Percentiles rank a stretch among this genome's conserved stretches.
Evolutionary conservation across 805 yeast genomes (phyloP).

Genomic region (Zygosaccharomyces siamensis): DNA sequence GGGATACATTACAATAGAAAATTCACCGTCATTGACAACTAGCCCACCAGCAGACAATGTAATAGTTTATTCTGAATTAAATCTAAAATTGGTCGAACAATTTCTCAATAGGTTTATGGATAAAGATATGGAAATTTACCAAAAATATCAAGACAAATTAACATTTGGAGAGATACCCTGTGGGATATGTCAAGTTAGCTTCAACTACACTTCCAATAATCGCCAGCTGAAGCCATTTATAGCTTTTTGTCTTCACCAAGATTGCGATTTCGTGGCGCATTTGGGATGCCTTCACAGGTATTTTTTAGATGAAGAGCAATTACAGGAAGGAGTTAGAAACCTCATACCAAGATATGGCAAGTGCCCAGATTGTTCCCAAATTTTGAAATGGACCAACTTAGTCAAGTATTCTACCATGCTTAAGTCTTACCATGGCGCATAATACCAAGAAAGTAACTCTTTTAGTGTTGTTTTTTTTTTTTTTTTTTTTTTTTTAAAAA

Average conservation of each 20-base stretch:
- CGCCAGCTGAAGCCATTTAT: conserved; percentile 31
- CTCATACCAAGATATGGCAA: conserved; percentile 30
- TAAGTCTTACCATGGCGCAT: conserved; percentile 10
- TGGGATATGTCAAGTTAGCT: conserved; percentile 27
- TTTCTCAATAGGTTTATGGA: conserved; percentile 22
- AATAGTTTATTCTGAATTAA: conserved; percentile 17
- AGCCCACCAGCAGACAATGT: conserved; percentile 10
- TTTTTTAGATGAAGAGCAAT: conserved; percentile 18
- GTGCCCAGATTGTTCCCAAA: conserved; percentile 30
- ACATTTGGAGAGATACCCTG: conserved; percentile 31
- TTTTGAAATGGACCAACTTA: conserved; percentile 29
- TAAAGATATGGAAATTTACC: conserved; percentile 12
- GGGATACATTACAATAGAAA: background rate
- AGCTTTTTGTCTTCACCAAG: conserved; percentile 33
- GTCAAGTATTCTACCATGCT: conserved; percentile 27
- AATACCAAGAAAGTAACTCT: background rate
- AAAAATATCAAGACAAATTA: conserved; percentile 20
- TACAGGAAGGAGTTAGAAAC: conserved; percentile 11
- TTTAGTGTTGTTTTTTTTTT: too few species aligned
- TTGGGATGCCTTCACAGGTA: conserved; percentile 37
- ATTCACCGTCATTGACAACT: conserved; percentile 7
- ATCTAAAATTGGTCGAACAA: conserved; percentile 25
- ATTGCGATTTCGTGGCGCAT: conserved; percentile 37
- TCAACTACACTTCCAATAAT: conserved; percentile 37
- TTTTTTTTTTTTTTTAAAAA: too few species aligned